Base-by-base conservation (phyloP, 805 yeast genomes). In the Ogataea polymorpha region DNA sequence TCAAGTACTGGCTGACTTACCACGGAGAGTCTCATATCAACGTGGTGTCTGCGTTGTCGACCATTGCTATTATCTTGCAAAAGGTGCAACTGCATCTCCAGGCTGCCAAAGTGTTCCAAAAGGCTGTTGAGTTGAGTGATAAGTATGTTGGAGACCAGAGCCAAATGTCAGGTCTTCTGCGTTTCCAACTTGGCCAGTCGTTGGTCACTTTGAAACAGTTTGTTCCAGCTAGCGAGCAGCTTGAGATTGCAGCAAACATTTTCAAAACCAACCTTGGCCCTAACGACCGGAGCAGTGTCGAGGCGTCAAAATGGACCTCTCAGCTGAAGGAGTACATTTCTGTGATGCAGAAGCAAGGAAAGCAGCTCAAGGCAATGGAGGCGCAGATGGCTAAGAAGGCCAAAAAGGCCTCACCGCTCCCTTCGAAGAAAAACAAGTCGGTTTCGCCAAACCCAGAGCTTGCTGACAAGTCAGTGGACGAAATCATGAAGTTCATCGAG, bases 21-120 rank as follows among this genome's bases (percentile, higher is more conserved):
- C 76, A 71, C 48, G 84, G 81, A 16, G 70, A 72, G 3, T 69
- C 68, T 38, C 95, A 89, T 58, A 88, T 96, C 32, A 83, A 86
- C 41, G 65, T 75, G 21, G 68, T 85, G 37, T 79, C 81, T 44
- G 75, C 87, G 6, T 66, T 77, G 56, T 69, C 80, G 50, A 76
- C 86, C 55, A 67, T 79, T 54, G 82, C 82, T 3, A 67, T 75
- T 12, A 72, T 79, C 54, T 68, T 86, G 41, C 77, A 80, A 45
- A 71, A 73, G 36, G 58, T 74, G 15, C 73, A 76, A 48, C 65
- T 78, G 49, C 63, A 51, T 42, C 54, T 59, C 13, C 72, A 71
- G 35, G 74, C 91, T 3, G 61, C 72, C 31, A 66, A 67, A 25
- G 72, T 88, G 48, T 75, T 79, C 53, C 64, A 70, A 35, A 65